These are phyloP conservation scores for Ophiosphaerella herpotricha DNA, from an alignment of 2,329 filamentous ascomycete species.

Conservation along the genomic window DNA sequence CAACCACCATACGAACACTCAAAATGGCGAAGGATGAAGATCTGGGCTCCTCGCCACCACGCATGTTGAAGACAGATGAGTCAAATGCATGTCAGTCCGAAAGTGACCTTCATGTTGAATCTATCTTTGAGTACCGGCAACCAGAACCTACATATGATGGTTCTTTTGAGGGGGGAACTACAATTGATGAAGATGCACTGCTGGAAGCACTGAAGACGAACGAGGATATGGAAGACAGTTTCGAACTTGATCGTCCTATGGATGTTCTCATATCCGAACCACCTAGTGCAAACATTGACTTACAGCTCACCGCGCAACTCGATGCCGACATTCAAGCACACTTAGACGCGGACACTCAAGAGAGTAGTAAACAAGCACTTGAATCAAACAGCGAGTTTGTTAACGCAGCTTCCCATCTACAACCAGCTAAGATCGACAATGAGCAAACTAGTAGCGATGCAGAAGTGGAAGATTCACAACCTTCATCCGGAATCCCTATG, in stretches of 20 bases:
- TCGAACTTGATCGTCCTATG: conserved; percentile 1
- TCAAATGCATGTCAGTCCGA: background rate
- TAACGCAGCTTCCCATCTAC: conserved; percentile 28
- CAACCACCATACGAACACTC: conserved; percentile 31
- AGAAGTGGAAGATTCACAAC: conserved; percentile 29
- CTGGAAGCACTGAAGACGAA: conserved; percentile 13
- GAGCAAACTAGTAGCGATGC: conserved; percentile 18
- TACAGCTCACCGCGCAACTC: conserved; percentile 42
- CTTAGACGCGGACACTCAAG: conserved; percentile 5
- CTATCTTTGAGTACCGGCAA: conserved; percentile 29
- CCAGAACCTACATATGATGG: conserved; percentile 16
- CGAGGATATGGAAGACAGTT: conserved; percentile 6
- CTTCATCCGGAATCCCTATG: conserved; percentile 2
- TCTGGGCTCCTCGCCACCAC: conserved; percentile 44
- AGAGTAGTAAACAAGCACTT: conserved; percentile 8
- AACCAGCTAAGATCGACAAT: background rate
- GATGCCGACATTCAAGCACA: conserved; percentile 40
- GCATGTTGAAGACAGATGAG: conserved; percentile 19
- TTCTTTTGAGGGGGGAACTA: conserved; percentile 41
- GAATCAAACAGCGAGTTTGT: conserved; percentile 28
- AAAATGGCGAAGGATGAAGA: conserved; percentile 29
- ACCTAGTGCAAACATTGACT: conserved; percentile 38
- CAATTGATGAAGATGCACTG: conserved; percentile 34
- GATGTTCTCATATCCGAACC: conserved; percentile 27
- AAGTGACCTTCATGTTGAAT: conserved; percentile 12